Conservation (phyloP, 2,329 filamentous ascomycete genomes). For the Colletotrichum gloeosporioides region DNA sequence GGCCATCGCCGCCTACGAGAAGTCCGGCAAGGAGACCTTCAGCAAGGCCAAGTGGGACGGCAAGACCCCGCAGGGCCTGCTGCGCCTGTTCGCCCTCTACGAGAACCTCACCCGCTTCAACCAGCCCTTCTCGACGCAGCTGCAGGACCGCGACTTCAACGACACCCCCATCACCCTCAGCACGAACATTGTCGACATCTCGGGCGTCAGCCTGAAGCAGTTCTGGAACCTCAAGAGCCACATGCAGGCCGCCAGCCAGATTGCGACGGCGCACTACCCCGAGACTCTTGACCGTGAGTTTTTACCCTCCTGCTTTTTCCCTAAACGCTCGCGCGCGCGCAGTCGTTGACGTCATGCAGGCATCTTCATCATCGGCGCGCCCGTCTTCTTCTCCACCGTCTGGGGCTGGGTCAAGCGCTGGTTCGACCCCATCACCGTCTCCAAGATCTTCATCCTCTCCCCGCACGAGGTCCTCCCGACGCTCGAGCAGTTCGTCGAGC, state of each 20-base stretch:
- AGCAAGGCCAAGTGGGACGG: conserved; percentile 69
- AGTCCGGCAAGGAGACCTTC: conserved; percentile 59
- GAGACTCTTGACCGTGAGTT: conserved; percentile 79
- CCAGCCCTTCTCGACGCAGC: conserved; percentile 81
- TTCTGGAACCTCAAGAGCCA: conserved; percentile 95
- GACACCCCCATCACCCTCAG: conserved; percentile 90
- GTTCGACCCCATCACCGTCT: conserved; percentile 93
- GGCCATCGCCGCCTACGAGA: conserved; percentile 80
- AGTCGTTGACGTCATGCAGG: conserved; percentile 27
- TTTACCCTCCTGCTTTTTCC: too few species aligned
- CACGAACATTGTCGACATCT: conserved; percentile 95
- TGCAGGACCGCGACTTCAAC: conserved; percentile 72
- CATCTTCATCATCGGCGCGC: conserved; percentile 81
- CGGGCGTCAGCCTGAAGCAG: conserved; percentile 84
- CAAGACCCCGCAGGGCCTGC: conserved; percentile 74
- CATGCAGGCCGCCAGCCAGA: conserved; percentile 89
- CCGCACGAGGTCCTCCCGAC: conserved; percentile 76
- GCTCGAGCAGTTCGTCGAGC: conserved; percentile 81
- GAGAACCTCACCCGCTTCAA: conserved; percentile 90
- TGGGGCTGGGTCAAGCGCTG: conserved; percentile 96
- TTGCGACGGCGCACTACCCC: conserved; percentile 93
- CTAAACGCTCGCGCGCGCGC: not conserved
- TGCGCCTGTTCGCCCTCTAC: conserved; percentile 90
- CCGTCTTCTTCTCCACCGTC: conserved; percentile 88
- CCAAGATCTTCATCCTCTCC: conserved; percentile 92